Evolutionary conservation across 495 filamentous ascomycete genomes (phyloP).

Genomic region (Penicillium paxilli): DNA sequence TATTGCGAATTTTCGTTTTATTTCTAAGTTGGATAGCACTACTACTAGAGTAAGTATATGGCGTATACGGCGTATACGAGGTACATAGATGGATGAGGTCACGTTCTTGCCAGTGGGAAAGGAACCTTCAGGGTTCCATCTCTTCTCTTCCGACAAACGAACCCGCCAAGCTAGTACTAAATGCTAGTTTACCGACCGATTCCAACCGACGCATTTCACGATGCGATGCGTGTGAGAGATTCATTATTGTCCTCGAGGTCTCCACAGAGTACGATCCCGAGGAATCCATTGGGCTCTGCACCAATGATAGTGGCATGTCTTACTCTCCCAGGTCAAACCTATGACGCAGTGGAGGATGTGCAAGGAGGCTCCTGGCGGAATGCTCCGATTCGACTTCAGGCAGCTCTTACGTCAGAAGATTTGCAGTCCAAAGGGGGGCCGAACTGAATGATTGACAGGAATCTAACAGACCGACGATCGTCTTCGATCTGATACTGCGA

Average conservation of each 20-base stretch:
- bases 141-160: background rate
- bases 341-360: slow-evolving; percentile 13
- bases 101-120: background rate
- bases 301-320: slow-evolving; percentile 9
- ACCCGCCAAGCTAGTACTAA: background rate
- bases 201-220: background rate
- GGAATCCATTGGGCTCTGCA: background rate
- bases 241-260: background rate
- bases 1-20: background rate
- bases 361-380: slow-evolving; percentile 12
- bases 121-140: too few species aligned
- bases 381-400: slow-evolving; percentile 14
- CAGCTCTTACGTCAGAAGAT: slow-evolving; percentile 16
- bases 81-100: background rate
- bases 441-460: slow-evolving; percentile 13
- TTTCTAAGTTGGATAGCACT: too few species aligned
- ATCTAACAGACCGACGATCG: slow-evolving; percentile 11
- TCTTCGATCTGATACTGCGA: slow-evolving; percentile 18
- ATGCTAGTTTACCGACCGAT: background rate
- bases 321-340: background rate
- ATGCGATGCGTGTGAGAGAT: too few species aligned
- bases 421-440: background rate
- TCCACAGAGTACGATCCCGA: background rate
- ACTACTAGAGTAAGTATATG: too few species aligned
- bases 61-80: background rate